phyloP scores from a whole-genome alignment of 2,329 filamentous ascomycete species.

The Rasamsonia emersonii region DNA sequence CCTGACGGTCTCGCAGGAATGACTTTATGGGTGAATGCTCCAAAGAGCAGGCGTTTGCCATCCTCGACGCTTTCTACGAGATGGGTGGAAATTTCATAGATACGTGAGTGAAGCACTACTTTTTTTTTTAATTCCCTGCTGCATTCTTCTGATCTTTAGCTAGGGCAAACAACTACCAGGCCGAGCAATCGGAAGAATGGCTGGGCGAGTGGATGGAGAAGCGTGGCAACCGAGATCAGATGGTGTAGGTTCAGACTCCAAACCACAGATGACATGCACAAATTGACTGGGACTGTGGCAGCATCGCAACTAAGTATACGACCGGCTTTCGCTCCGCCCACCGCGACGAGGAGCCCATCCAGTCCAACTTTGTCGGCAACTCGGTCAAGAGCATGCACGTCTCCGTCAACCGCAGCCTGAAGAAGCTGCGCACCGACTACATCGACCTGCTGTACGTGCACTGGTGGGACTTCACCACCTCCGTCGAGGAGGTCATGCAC shows the following conservation, averaged over 20 bases:
- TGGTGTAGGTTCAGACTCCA: conserved; percentile 27
- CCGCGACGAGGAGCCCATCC: conserved; percentile 24
- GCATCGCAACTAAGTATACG: conserved; percentile 47
- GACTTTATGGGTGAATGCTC: conserved; percentile 32
- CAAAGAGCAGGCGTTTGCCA: conserved; percentile 41
- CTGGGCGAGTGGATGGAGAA: conserved; percentile 45
- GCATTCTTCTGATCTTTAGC: too few relatives aligned
- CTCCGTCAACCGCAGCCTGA: conserved; percentile 22
- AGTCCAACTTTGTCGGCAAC: conserved; percentile 24
- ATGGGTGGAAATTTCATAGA: conserved; percentile 48
- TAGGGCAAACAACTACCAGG: conserved; percentile 41
- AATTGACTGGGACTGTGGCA: neutral
- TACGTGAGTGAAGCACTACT: conserved; percentile 21
- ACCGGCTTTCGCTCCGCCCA: conserved; percentile 28
- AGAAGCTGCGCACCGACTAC: conserved; percentile 26
- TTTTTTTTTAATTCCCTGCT: neutral
- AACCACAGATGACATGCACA: neutral
- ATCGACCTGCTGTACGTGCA: conserved; percentile 27
- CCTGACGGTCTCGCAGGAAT: conserved; percentile 10
- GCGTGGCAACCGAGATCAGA: conserved; percentile 41
- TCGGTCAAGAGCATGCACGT: conserved; percentile 22
- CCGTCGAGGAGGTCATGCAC: conserved; percentile 59
- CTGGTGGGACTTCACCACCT: conserved; percentile 54
- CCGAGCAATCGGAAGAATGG: conserved; percentile 42
- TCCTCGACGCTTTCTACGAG: conserved; percentile 43